Evolutionary conservation across 2,329 filamentous ascomycete species (phyloP).

Genomic region (Sporothrix protearum): DNA sequence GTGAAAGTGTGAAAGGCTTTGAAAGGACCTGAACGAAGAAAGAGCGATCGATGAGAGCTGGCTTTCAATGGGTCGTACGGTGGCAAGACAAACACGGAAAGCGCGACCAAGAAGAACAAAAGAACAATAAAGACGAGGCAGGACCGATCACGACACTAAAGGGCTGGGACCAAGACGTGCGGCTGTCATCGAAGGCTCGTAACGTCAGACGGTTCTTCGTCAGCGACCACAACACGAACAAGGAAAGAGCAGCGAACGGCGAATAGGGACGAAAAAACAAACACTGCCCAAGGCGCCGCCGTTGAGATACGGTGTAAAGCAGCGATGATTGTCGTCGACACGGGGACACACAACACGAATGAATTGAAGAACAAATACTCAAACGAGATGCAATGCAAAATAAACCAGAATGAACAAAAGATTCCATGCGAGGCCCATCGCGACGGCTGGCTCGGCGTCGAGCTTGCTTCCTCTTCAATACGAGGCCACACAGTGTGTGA

Average conservation of each 20-base stretch:
- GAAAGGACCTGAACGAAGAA: slow-evolving; percentile 6
- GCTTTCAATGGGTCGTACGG: background rate
- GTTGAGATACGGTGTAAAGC: background rate
- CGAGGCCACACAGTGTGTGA: background rate
- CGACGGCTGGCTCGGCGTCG: slow-evolving; percentile 18
- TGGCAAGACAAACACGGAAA: slow-evolving; percentile 6
- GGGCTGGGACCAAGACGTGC: background rate
- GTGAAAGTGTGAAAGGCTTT: background rate
- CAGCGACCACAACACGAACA: slow-evolving; percentile 4
- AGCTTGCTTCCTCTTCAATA: background rate
- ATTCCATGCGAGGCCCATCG: background rate
- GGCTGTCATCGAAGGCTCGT: background rate
- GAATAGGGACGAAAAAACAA: background rate
- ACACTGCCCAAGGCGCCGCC: background rate
- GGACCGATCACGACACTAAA: background rate
- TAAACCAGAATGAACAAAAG: background rate
- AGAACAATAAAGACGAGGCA: background rate
- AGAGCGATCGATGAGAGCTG: background rate
- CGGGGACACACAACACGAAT: background rate
- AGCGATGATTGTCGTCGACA: background rate
- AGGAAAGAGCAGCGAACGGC: background rate
- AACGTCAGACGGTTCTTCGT: slow-evolving; percentile 12
- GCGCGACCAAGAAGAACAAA: background rate
- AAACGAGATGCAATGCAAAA: background rate
- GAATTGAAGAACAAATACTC: background rate